Evolutionary conservation across 2,329 filamentous ascomycete genomes (phyloP), one percentile per base, ranked within the genome.

Genomic region (Uncinocarpus reesii): DNA sequence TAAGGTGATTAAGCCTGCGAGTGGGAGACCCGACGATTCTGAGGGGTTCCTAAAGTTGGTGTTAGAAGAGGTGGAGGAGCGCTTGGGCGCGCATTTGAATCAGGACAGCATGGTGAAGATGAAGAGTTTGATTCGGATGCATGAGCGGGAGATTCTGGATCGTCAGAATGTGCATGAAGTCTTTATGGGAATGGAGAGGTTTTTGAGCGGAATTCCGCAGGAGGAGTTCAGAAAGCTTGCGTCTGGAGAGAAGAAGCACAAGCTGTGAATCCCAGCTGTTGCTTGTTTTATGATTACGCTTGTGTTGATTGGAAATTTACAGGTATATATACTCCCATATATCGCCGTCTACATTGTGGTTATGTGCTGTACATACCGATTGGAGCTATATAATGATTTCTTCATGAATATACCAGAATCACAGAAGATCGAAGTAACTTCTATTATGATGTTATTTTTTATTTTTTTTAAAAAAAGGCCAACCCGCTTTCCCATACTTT

Each of bases 171-270:
- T 88, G 5, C 71, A 78, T 28, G 90, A 96, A 75, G 86, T 92
- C 1, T 89, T 95, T 71, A 83, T 78, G 2, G 90, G 89, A 0
- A 63, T 96, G 61, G 81, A 89, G 53, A 73, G 88, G 51, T 95
- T 96, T 61, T 64, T 86, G 56, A 77, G 70, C 52, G 88, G 88
- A 0, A 74, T 88, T 36, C 92, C 92, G 16, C 88, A 95, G 72
- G 77, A 83, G 64, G 86, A 96, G 72, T 96, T 96, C 63, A 71
- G 75, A 60, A 89, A 85, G 74, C 71, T 96, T 62, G 87, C 87
- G 1, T 80, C 74, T 53, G 88, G 90, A 10, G 79, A 92, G 75
- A 96, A 95, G 79, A 86, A 82, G 63, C 92, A 98, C 70, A 96
- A 96, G 72, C 70, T 96, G 64, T 95, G 72, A 58, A 20, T 28